Evolutionary conservation across 2,329 filamentous ascomycete species (phyloP).

Genomic region (Hypoxylon sp.): DNA sequence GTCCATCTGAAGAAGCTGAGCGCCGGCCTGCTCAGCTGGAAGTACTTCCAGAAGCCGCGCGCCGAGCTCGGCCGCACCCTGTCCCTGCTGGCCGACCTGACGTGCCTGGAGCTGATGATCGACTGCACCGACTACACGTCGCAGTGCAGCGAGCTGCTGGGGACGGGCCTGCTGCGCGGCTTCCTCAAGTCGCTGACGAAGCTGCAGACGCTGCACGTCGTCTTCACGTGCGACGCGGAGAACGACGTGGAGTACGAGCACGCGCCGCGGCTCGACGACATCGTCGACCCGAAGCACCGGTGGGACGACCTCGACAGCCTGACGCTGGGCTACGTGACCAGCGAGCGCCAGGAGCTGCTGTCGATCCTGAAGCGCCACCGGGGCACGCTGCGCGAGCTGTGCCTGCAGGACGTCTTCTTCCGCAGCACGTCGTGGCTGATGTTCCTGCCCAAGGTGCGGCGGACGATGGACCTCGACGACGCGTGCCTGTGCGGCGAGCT

Average conservation of each 20-base stretch:
- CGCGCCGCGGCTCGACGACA: slow-evolving; percentile 29
- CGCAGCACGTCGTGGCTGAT: slow-evolving; percentile 43
- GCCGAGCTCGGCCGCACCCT: slow-evolving; percentile 24
- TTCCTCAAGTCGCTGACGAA: slow-evolving; percentile 44
- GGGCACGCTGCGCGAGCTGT: slow-evolving; percentile 43
- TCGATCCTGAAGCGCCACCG: slow-evolving; percentile 43
- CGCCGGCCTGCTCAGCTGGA: slow-evolving; percentile 43
- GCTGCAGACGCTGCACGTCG: slow-evolving; percentile 42
- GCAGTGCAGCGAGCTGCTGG: slow-evolving; percentile 37
- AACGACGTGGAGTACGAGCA: neutral
- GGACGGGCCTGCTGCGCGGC: slow-evolving; percentile 41
- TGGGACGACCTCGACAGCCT: slow-evolving; percentile 45
- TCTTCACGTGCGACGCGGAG: slow-evolving; percentile 30
- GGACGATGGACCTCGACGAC: slow-evolving; percentile 39
- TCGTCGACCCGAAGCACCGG: slow-evolving; percentile 43
- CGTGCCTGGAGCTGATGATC: slow-evolving; percentile 41
- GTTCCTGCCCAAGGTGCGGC: slow-evolving; percentile 46
- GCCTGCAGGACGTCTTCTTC: slow-evolving; percentile 43
- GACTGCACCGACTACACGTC: slow-evolving; percentile 24
- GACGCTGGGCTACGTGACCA: slow-evolving; percentile 40
- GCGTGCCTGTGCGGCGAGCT: slow-evolving; percentile 46
- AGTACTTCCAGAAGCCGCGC: slow-evolving; percentile 44
- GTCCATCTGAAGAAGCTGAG: slow-evolving; percentile 38
- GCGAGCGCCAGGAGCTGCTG: slow-evolving; percentile 45
- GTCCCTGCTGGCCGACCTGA: slow-evolving; percentile 32